These are phyloP conservation scores for Pythium volutum DNA, from an alignment of 352 stramenopile species.

Conservation along the genomic window DNA sequence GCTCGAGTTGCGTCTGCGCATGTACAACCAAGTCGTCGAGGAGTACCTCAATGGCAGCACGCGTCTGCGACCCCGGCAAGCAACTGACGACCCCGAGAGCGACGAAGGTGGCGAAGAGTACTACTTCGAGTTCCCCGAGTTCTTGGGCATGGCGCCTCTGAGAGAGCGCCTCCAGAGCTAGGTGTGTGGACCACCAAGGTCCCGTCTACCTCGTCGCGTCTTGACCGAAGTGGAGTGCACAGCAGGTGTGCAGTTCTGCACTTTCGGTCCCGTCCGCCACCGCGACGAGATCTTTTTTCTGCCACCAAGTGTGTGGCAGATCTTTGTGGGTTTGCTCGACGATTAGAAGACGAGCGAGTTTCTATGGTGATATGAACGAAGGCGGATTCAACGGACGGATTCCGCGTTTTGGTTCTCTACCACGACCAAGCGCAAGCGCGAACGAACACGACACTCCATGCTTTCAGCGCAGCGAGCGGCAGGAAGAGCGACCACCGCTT, in stretches of 20 bases:
- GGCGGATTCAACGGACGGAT: too few species aligned
- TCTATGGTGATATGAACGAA: not conserved
- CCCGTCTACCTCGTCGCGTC: constrained; percentile 5
- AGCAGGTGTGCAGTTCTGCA: too few species aligned
- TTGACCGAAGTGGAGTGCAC: constrained; percentile 4
- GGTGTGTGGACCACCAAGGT: not conserved
- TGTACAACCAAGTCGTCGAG: constrained; percentile 54
- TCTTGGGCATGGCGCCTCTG: constrained; percentile 30
- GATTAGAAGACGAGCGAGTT: constrained; percentile 25
- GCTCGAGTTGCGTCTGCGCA: constrained; percentile 40
- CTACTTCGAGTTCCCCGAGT: constrained; percentile 51
- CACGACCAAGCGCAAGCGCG: constrained; percentile 1
- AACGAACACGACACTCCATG: not conserved
- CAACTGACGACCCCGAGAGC: constrained; percentile 26
- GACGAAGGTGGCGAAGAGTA: constrained; percentile 35
- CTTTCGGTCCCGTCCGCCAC: constrained; percentile 7
- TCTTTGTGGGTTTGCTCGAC: constrained; percentile 18
- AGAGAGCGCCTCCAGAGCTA: constrained; percentile 25
- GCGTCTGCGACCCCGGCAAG: constrained; percentile 35
- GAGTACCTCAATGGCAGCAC: constrained; percentile 61
- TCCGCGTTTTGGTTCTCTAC: not conserved
- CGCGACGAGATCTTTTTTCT: constrained; percentile 7
- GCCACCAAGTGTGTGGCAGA: not conserved
- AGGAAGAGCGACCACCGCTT: constrained; percentile 12
- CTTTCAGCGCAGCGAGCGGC: not conserved